A percentile compares a stretch with the other conserved stretches of the same genome.
These are phyloP conservation scores for Diddensiella transvaalensis DNA, from an alignment of 805 yeast species.

Conservation along the genomic window DNA sequence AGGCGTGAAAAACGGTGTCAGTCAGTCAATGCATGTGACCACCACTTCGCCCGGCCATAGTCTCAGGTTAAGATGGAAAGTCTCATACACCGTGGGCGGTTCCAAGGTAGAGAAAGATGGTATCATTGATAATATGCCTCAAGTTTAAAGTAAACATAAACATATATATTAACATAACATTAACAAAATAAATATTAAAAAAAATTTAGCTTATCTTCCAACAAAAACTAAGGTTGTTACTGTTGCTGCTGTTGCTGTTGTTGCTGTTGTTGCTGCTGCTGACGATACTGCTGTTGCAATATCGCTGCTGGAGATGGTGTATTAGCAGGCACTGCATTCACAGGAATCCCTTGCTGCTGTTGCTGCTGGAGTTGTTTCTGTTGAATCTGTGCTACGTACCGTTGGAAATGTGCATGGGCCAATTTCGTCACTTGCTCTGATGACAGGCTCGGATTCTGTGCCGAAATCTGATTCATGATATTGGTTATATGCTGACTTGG, in stretches of 20 bases:
- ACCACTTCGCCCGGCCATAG: slow-evolving; percentile 24
- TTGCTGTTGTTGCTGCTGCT: slow-evolving; percentile 13
- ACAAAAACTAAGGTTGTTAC: slow-evolving; percentile 4
- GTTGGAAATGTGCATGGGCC: slow-evolving; percentile 33
- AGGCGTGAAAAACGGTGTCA: slow-evolving; percentile 46
- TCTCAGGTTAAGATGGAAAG: slow-evolving; percentile 74
- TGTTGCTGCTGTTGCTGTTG: slow-evolving; percentile 29
- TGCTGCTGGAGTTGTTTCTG: slow-evolving; percentile 22
- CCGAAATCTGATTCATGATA: slow-evolving; percentile 23
- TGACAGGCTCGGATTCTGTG: slow-evolving; percentile 30
- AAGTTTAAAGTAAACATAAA: slow-evolving; percentile 2
- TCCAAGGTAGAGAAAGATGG: slow-evolving; percentile 54
- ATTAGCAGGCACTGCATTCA: slow-evolving; percentile 18
- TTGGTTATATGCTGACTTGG: slow-evolving; percentile 22
- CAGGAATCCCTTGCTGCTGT: slow-evolving; percentile 13
- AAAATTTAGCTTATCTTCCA: slow-evolving; percentile 9
- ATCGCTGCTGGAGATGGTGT: slow-evolving; percentile 15
- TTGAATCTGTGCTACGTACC: slow-evolving; percentile 27
- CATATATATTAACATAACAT: background rate
- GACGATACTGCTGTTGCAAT: slow-evolving; percentile 15
- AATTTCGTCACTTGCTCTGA: slow-evolving; percentile 32
- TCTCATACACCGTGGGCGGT: slow-evolving; percentile 51
- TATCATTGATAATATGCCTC: slow-evolving; percentile 35
- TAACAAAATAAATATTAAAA: slow-evolving; percentile 2
- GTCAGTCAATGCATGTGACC: slow-evolving; percentile 47